These are phyloP conservation scores for Penicillium sp. DNA, from an alignment of 2,329 filamentous ascomycete species.

Conservation along the genomic window DNA sequence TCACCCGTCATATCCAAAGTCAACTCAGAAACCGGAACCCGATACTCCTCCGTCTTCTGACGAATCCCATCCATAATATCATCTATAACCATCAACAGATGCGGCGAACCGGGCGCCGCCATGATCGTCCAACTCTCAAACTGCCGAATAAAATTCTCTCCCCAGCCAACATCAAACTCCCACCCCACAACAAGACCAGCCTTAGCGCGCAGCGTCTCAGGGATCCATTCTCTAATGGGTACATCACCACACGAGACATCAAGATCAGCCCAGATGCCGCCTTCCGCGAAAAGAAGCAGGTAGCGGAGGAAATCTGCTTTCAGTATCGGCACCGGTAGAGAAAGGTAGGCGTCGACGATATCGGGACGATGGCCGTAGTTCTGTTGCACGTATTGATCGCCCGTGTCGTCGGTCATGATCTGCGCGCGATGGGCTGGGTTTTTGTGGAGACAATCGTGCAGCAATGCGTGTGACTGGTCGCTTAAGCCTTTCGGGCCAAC, in stretches of 20 bases:
- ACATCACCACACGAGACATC: slow-evolving; percentile 6
- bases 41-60: background rate
- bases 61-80: slow-evolving; percentile 5
- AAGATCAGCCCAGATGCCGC: slow-evolving; percentile 2
- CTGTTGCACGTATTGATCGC: background rate
- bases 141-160: background rate
- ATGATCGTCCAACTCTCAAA: slow-evolving; percentile 9
- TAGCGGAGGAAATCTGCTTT: slow-evolving; percentile 6
- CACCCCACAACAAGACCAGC: slow-evolving; percentile 3
- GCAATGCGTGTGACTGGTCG: background rate
- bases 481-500: slow-evolving; percentile 1
- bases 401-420: slow-evolving; percentile 3
- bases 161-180: slow-evolving; percentile 7
- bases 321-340: background rate
- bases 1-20: slow-evolving; percentile 1
- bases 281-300: background rate
- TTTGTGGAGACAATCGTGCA: slow-evolving; percentile 4
- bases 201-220: background rate
- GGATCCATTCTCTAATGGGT: slow-evolving; percentile 1
- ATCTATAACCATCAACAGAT: slow-evolving; percentile 7
- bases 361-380: background rate
- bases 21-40: background rate
- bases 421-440: slow-evolving; percentile 1
- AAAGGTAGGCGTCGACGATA: slow-evolving; percentile 1
- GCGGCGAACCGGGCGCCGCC: slow-evolving; percentile 1